Evolutionary conservation across 352 stramenopile species (phyloP).

Genomic region (Phytopythium sindhum): DNA sequence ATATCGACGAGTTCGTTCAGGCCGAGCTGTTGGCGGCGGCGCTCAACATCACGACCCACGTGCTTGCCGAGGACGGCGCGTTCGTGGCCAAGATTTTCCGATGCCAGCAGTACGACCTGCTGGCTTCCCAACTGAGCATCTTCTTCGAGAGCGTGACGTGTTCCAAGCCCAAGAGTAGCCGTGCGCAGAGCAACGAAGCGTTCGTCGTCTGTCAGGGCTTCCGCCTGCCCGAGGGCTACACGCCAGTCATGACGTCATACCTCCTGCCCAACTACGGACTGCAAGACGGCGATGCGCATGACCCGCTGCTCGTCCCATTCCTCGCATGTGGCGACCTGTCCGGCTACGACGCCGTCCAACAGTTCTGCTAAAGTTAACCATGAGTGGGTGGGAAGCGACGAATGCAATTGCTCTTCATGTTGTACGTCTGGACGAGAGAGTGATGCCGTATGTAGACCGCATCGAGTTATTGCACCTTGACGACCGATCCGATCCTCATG

Average conservation of each 20-base stretch:
- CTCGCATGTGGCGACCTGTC: constrained; percentile 91
- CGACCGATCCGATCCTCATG: constrained; percentile 32
- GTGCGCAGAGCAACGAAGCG: constrained; percentile 94
- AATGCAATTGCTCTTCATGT: not conserved
- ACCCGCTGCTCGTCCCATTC: constrained; percentile 85
- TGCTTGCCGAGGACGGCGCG: constrained; percentile 90
- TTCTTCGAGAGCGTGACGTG: constrained; percentile 96
- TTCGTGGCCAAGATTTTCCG: constrained; percentile 99
- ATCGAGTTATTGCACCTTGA: constrained; percentile 18
- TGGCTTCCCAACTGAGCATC: constrained; percentile 95
- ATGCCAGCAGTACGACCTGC: constrained; percentile 93
- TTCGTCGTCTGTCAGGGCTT: constrained; percentile 98
- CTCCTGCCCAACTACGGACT: constrained; percentile 65
- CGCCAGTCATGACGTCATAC: constrained; percentile 85
- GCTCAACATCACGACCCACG: constrained; percentile 97
- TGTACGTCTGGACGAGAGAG: not conserved
- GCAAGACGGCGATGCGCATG: constrained; percentile 36
- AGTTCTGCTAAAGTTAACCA: constrained; percentile 33
- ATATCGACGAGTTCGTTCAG: constrained; percentile 98
- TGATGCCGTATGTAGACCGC: not conserved
- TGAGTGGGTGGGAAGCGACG: not conserved
- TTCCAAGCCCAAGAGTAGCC: constrained; percentile 96
- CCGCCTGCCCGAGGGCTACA: constrained; percentile 70
- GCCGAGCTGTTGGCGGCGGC: constrained; percentile 95
- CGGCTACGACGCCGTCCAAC: constrained; percentile 81